Conservation (phyloP, 164 flowering plant species). For the Protea cynaroides region DNA sequence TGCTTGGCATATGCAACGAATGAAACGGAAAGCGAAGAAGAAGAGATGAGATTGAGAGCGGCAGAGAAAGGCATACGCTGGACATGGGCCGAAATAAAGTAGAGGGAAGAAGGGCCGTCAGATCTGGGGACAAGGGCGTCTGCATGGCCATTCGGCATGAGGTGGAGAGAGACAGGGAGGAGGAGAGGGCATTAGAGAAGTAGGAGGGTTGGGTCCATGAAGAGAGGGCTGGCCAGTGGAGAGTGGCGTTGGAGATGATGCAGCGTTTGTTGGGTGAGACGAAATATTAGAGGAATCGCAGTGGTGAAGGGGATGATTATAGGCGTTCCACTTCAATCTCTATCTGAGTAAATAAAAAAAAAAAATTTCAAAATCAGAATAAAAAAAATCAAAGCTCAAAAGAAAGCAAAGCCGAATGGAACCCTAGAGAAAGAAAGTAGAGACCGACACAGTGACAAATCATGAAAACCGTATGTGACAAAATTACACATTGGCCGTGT, state of each 20-base stretch:
- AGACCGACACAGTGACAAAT: too few relatives aligned
- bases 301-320: constrained; percentile 55
- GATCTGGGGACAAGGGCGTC: constrained; percentile 42
- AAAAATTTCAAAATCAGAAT: too few relatives aligned
- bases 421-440: too few relatives aligned
- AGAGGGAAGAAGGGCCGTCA: constrained; percentile 24
- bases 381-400: too few relatives aligned
- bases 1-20: constrained; percentile 76
- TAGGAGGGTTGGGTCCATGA: constrained; percentile 41
- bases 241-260: constrained; percentile 66
- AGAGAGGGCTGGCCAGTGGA: constrained; percentile 70
- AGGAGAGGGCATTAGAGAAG: constrained; percentile 39
- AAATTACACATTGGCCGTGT: too few relatives aligned
- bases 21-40: constrained; percentile 3
- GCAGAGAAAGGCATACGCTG: constrained; percentile 36
- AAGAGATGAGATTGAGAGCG: constrained; percentile 14
- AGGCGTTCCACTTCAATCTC: constrained; percentile 45
- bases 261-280: constrained; percentile 78
- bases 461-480: too few relatives aligned
- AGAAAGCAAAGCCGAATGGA: too few relatives aligned
- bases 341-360: too few relatives aligned
- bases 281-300: constrained; percentile 64
- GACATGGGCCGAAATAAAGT: constrained; percentile 76
- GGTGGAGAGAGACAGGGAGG: constrained; percentile 46
- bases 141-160: constrained; percentile 52